Conservation (phyloP, 805 yeast genomes). For the Yarrowia sp. region DNA sequence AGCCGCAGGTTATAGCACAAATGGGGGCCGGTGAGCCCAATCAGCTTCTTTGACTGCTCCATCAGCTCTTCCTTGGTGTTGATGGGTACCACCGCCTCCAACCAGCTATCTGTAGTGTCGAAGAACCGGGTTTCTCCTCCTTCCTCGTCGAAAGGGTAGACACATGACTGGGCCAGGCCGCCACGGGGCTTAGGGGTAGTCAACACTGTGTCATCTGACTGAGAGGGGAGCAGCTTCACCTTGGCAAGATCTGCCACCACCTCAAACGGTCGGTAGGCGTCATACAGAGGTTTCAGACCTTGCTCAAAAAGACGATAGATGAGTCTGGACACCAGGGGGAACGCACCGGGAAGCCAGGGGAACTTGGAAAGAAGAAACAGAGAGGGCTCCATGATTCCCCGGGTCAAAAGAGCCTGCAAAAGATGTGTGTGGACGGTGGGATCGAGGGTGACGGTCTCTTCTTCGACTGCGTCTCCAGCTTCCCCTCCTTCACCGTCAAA, state of each 20-base stretch:
- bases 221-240: constrained; percentile 2
- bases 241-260: not conserved
- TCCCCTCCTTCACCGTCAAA: constrained; percentile 47
- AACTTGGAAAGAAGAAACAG: constrained; percentile 63
- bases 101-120: constrained; percentile 61
- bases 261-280: constrained; percentile 34
- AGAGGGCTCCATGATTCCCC: constrained; percentile 70
- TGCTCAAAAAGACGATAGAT: constrained; percentile 59
- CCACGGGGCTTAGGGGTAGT: not conserved
- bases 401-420: constrained; percentile 60
- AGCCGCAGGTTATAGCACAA: constrained; percentile 59
- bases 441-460: constrained; percentile 53
- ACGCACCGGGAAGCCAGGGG: constrained; percentile 66
- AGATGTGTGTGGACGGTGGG: constrained; percentile 45
- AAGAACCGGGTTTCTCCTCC: constrained; percentile 43
- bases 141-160: constrained; percentile 30
- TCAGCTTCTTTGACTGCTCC: constrained; percentile 56
- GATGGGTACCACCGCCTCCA: constrained; percentile 52
- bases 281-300: constrained; percentile 59
- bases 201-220: not conserved
- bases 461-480: constrained; percentile 52
- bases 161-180: not conserved
- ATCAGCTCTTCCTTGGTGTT: constrained; percentile 56
- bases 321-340: constrained; percentile 57
- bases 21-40: constrained; percentile 63